These are phyloP conservation scores for Murraya paniculata DNA, from an alignment of 345 rosid species.

Conservation along the genomic window DNA sequence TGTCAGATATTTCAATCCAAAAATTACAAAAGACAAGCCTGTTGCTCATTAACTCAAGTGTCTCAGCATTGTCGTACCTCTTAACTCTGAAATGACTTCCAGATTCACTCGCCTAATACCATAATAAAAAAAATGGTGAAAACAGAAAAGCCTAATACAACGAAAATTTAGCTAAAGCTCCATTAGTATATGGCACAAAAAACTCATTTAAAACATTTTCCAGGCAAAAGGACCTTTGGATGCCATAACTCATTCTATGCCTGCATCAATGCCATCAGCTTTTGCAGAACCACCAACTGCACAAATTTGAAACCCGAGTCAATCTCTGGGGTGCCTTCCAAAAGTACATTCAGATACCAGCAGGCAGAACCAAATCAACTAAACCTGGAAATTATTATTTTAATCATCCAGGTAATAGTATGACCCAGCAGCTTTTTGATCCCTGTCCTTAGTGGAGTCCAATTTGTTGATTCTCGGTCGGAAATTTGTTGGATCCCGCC, in stretches of 20 bases:
- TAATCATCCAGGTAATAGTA: constrained; percentile 89
- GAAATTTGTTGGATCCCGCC: constrained; percentile 92
- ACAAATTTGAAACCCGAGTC: not conserved
- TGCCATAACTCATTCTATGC: not conserved
- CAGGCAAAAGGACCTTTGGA: not conserved
- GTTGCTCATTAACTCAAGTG: not conserved
- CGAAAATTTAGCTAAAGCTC: not conserved
- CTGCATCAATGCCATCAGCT: not conserved
- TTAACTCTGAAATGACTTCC: not conserved
- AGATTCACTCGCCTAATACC: constrained; percentile 1
- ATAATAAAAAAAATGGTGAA: constrained; percentile 21
- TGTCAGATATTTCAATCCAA: not conserved
- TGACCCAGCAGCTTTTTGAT: constrained; percentile 93
- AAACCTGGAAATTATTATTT: constrained; percentile 23
- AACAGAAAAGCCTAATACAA: constrained; percentile 4
- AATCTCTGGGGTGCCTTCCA: not conserved
- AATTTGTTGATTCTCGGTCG: constrained; percentile 94
- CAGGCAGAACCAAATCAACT: not conserved
- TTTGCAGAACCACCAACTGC: constrained; percentile 7
- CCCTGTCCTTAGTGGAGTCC: constrained; percentile 95
- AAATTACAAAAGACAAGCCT: not conserved
- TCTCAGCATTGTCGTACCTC: not conserved
- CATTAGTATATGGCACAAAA: not conserved
- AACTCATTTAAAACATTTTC: not conserved
- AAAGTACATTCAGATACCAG: not conserved